These are phyloP conservation scores for Blastocystis sp. DNA, from an alignment of 352 stramenopile genomes.

Conservation along the genomic window DNA sequence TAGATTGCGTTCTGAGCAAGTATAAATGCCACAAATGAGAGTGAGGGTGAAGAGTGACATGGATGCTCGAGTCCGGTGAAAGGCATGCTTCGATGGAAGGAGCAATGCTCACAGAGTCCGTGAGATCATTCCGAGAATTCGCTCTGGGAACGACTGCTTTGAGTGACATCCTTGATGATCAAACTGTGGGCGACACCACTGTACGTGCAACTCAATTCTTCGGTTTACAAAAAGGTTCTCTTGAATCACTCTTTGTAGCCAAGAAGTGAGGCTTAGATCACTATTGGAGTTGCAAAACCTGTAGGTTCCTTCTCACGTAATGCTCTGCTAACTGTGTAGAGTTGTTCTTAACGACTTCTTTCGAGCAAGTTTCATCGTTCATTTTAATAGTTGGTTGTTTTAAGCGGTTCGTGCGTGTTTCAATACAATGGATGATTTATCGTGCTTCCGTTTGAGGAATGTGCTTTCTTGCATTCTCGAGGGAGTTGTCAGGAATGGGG, in stretches of 20 bases:
- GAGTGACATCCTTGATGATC: background rate
- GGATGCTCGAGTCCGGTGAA: too few relatives aligned
- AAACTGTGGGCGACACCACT: background rate
- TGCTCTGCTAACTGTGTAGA: background rate
- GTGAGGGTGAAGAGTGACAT: too few relatives aligned
- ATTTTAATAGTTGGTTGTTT: too few relatives aligned
- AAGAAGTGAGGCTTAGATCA: too few relatives aligned
- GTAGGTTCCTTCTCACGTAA: background rate
- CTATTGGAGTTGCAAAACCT: background rate
- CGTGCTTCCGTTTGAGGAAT: conserved; percentile 13
- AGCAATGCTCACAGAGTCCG: too few relatives aligned
- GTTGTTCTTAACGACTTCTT: background rate
- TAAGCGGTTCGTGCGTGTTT: background rate
- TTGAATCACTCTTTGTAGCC: background rate
- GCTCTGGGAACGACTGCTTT: too few relatives aligned
- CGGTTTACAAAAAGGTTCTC: background rate
- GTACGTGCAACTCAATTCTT: background rate
- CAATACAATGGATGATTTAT: background rate
- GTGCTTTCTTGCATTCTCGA: conserved; percentile 41
- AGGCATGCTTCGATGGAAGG: too few relatives aligned
- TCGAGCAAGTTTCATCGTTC: background rate
- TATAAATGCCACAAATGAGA: too few relatives aligned
- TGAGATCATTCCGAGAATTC: too few relatives aligned
- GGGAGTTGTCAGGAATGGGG: conserved; percentile 14
- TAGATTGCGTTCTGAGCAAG: too few relatives aligned